Conservation (phyloP, 2,329 filamentous ascomycete genomes). For the Mycosphaerella arachidis region DNA sequence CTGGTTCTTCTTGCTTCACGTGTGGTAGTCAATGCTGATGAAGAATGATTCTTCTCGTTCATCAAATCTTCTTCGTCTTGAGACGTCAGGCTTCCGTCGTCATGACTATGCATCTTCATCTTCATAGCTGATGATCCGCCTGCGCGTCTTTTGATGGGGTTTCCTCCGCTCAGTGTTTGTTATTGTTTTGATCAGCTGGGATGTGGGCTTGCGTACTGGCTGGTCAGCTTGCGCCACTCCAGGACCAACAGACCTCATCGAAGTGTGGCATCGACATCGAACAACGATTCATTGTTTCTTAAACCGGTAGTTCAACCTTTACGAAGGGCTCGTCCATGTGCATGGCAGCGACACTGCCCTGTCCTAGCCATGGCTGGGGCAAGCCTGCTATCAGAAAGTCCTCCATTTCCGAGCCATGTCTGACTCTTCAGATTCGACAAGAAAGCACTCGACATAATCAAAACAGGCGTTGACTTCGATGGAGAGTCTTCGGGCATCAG, state of each 20-base stretch:
- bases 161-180: background rate
- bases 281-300: background rate
- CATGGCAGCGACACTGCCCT: background rate
- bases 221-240: background rate
- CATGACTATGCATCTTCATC: background rate
- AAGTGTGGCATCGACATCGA: background rate
- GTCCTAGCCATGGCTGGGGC: background rate
- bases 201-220: background rate
- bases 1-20: background rate
- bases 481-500: background rate
- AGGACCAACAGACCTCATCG: background rate
- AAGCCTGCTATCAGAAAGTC: background rate
- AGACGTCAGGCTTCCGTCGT: background rate
- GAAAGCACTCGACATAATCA: background rate
- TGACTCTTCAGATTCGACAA: background rate
- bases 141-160: too few relatives aligned
- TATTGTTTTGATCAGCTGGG: background rate
- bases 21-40: background rate
- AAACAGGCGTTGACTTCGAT: background rate
- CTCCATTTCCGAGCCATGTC: background rate
- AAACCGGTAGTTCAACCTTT: background rate
- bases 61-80: background rate
- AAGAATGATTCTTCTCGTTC: background rate
- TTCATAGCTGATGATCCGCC: background rate
- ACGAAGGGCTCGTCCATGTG: background rate